These are phyloP conservation scores for Crithidia bombi DNA, from an alignment of 208 protist genomes.

Conservation along the genomic window DNA sequence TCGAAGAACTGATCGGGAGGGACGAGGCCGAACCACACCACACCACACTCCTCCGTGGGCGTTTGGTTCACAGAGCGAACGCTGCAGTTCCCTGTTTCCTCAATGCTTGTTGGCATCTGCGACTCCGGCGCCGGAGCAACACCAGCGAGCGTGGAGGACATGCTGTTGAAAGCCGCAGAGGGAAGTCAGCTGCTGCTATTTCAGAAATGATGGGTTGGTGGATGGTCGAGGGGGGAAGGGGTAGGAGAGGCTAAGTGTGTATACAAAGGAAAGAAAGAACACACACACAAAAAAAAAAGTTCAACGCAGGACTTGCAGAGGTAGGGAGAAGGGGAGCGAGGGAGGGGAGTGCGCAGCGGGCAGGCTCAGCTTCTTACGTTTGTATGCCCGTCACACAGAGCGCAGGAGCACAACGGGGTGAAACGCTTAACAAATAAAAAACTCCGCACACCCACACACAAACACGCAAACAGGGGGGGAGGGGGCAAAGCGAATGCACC, in stretches of 20 bases:
- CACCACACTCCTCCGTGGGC: not conserved
- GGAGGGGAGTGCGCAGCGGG: not conserved
- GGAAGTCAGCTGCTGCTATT: not conserved
- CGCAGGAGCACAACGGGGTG: too few species aligned
- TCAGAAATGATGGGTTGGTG: not conserved
- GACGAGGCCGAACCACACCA: slow-evolving; percentile 2
- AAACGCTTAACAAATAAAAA: too few species aligned
- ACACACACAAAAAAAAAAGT: slow-evolving; percentile 1
- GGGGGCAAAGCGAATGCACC: too few species aligned
- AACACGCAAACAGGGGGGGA: too few species aligned
- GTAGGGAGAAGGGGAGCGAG: not conserved
- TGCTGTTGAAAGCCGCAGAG: not conserved
- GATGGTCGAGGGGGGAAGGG: not conserved
- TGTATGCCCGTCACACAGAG: too few species aligned
- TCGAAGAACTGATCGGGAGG: slow-evolving; percentile 6
- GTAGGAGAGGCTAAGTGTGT: not conserved
- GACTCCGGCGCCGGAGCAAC: not conserved
- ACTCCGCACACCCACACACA: too few species aligned
- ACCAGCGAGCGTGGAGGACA: not conserved
- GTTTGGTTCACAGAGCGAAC: not conserved
- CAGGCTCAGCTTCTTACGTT: too few species aligned
- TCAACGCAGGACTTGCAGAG: not conserved
- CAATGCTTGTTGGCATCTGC: not conserved
- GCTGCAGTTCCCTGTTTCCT: not conserved
- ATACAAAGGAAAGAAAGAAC: not conserved